Evolutionary conservation across 169 alveolate genomes (phyloP), one percentile per base, ranked within the genome.

Genomic region (Eimeria praecox): DNA sequence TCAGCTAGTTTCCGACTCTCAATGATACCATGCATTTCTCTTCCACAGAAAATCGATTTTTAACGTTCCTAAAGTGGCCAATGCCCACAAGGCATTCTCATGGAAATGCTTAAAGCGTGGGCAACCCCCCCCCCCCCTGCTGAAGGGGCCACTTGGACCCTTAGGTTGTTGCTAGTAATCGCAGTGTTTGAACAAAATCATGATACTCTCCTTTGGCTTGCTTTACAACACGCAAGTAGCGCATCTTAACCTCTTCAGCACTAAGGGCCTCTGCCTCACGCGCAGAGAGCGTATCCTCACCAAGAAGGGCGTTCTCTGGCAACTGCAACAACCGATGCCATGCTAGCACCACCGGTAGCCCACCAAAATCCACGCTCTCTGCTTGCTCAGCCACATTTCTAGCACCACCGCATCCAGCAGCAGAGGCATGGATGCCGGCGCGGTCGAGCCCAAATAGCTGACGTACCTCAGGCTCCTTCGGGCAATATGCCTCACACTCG

Each of bases 261-360:
- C 73, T 80, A 33, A 33, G 90, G 38, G 69, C 90, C 3, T 56
- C 64, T 49, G 44, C 69, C 42, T 80, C 90, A 22, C 42, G 46
- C 24, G 40, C 71, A 44, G 90, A 27, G 5, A 80, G 90, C 9
- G 42, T 44, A 24, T 38, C 3, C 64, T 80, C 90, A 12, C 90
- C 90, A 4, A 22, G 54, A 22, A 54, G 44, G 75, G 75, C 75
- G 33, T 42, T 82, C 46, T n/a, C 52, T 38, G 75, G 91, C 44
- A 38, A 40, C 64, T 42, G 93, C 77, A 86, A 59, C 93, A 86
- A 62, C 93, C 77, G 93, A 14, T 82, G 77, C 93, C 93, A 86
- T 12, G 93, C 93, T 54, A 42, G 10, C 56, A 77, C 88, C 38
- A 77, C 88, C 49, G 88, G 62, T 20, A 77, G 88, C 64, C 88